phyloP scores from a whole-genome alignment of 208 protist genomes.

The Leishmania amazonensis region DNA sequence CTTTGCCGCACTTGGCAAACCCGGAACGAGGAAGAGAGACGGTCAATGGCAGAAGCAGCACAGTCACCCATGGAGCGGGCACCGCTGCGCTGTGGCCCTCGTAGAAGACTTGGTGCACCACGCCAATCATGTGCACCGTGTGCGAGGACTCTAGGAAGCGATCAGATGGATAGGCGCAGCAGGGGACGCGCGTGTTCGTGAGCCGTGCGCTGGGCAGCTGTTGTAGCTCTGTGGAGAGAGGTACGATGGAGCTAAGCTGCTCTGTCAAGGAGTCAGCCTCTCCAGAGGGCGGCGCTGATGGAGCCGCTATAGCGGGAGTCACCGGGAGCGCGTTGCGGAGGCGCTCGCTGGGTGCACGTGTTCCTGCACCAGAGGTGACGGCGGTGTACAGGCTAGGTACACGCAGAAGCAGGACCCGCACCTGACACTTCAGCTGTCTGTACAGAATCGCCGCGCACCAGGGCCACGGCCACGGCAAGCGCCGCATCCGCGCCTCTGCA shows the following conservation, averaged over 20 bases:
- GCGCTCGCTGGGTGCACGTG: neutral
- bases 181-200: neutral
- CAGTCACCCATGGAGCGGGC: constrained; percentile 37
- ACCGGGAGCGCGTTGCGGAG: neutral
- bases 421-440: neutral
- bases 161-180: constrained; percentile 21
- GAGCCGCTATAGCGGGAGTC: neutral
- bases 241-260: neutral
- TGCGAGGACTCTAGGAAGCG: constrained; percentile 18
- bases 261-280: neutral
- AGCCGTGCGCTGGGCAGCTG: neutral
- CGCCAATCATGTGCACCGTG: constrained; percentile 28
- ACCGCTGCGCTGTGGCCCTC: constrained; percentile 11
- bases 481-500: neutral
- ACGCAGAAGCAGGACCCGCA: constrained; percentile 22
- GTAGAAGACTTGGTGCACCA: constrained; percentile 51
- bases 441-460: constrained; percentile 1
- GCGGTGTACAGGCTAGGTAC: constrained; percentile 12
- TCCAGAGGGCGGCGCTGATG: neutral
- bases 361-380: constrained; percentile 6
- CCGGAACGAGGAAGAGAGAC: neutral
- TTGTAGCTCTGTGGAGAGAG: neutral
- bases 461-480: constrained; percentile 4
- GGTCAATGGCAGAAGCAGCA: constrained; percentile 24
- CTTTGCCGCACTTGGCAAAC: neutral